A percentile compares a stretch with the other conserved stretches of the same genome.
phyloP scores from a whole-genome alignment of 768 basidiomycete genomes.

The Pleurotus sapidus region DNA sequence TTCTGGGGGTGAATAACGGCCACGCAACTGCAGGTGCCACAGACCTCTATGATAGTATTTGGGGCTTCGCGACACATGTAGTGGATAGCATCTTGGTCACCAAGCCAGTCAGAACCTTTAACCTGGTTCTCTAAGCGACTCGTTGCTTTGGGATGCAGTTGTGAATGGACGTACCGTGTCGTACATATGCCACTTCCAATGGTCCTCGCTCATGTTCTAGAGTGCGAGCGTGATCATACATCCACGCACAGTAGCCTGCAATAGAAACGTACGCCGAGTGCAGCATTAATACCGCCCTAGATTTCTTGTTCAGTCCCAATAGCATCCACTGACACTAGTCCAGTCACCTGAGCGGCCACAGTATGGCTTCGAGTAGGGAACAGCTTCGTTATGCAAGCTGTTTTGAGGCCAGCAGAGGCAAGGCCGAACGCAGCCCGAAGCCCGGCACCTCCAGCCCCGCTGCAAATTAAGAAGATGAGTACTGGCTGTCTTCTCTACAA shows the following conservation, averaged over 20 bases:
- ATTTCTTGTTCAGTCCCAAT: not conserved
- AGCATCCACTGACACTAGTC: constrained; percentile 12
- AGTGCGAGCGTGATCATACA: too few relatives aligned
- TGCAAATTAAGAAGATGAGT: constrained; percentile 25
- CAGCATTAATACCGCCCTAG: constrained; percentile 96
- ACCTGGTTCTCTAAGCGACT: constrained; percentile 44
- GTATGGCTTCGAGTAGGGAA: constrained; percentile 99
- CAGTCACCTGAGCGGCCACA: constrained; percentile 85
- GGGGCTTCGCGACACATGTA: constrained; percentile 99
- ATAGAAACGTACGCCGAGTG: constrained; percentile 68
- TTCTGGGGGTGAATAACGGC: not conserved
- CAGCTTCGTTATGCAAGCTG: constrained; percentile 97
- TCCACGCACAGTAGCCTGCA: too few relatives aligned
- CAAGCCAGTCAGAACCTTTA: constrained; percentile 99
- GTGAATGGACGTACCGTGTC: constrained; percentile 62
- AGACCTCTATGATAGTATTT: constrained; percentile 83
- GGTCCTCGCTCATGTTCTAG: constrained; percentile 98
- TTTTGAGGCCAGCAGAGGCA: constrained; percentile 96
- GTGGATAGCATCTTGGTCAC: constrained; percentile 98
- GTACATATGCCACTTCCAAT: constrained; percentile 99
- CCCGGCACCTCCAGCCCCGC: constrained; percentile 96
- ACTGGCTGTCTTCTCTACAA: too few relatives aligned
- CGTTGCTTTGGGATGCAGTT: too few relatives aligned
- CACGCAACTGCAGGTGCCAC: constrained; percentile 9
- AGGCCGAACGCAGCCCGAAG: constrained; percentile 97